phyloP scores from a whole-genome alignment of 2,329 filamentous ascomycete genomes.

The Fusarium sterilihyphosum region DNA sequence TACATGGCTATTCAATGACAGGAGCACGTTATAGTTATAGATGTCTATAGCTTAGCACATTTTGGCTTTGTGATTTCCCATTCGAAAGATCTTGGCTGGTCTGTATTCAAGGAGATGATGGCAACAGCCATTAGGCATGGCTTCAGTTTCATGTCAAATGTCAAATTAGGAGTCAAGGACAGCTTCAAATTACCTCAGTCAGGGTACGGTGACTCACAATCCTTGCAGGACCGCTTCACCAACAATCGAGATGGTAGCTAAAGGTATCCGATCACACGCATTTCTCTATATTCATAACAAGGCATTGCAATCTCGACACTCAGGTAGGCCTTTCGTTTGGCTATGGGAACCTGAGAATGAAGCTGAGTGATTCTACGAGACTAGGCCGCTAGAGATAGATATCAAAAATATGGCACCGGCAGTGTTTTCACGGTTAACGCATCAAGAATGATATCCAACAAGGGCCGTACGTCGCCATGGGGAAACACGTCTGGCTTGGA shows the following conservation, averaged over 20 bases:
- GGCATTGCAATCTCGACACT: not conserved
- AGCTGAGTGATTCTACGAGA: not conserved
- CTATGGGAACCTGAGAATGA: not conserved
- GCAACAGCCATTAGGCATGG: not conserved
- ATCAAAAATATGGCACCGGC: not conserved
- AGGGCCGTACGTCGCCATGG: not conserved
- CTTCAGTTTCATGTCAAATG: not conserved
- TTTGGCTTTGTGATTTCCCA: not conserved
- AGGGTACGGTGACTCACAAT: rapidly evolving
- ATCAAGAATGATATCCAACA: not conserved
- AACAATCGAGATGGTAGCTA: not conserved
- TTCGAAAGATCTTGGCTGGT: not conserved
- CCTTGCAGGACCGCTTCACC: not conserved
- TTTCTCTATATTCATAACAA: not conserved
- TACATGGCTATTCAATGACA: not conserved
- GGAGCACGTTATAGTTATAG: not conserved
- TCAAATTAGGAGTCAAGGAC: not conserved
- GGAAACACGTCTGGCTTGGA: not conserved
- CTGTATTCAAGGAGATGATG: not conserved
- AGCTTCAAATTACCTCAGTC: rapidly evolving
- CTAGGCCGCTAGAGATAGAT: not conserved
- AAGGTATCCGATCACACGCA: not conserved
- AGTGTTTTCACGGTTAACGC: not conserved
- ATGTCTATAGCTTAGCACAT: not conserved
- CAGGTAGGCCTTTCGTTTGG: not conserved